phyloP scores from a whole-genome alignment of 2,329 filamentous ascomycete genomes.

The Aspergillus sp. region DNA sequence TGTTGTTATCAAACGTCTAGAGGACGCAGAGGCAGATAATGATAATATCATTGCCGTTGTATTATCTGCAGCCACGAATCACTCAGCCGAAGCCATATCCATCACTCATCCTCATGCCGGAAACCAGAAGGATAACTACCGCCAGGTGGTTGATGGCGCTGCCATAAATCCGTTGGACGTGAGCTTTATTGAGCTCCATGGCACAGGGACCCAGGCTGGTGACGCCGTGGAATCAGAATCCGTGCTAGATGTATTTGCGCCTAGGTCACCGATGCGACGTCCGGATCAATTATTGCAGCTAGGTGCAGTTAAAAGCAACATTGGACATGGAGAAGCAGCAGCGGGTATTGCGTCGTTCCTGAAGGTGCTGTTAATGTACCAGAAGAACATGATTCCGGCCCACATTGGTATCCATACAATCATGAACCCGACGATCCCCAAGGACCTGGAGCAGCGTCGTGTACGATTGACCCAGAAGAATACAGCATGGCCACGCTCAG shows the following conservation, averaged over 20 bases:
- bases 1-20: slow-evolving; percentile 53
- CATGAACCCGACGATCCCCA: slow-evolving; percentile 33
- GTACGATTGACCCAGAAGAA: slow-evolving; percentile 45
- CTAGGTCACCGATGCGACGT: slow-evolving; percentile 18
- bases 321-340: slow-evolving; percentile 32
- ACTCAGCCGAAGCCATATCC: slow-evolving; percentile 46
- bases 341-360: slow-evolving; percentile 46
- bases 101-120: slow-evolving; percentile 45
- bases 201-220: slow-evolving; percentile 44
- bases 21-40: slow-evolving; percentile 51
- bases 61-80: slow-evolving; percentile 43
- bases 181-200: slow-evolving; percentile 42
- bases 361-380: slow-evolving; percentile 65
- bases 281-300: slow-evolving; percentile 16
- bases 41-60: slow-evolving; percentile 46
- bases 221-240: slow-evolving; percentile 40
- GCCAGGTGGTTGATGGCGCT: slow-evolving; percentile 37
- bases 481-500: slow-evolving; percentile 21
- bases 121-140: slow-evolving; percentile 38
- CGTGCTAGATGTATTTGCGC: slow-evolving; percentile 36
- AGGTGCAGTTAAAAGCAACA: slow-evolving; percentile 29
- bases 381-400: slow-evolving; percentile 63
- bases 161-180: slow-evolving; percentile 38
- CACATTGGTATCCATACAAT: slow-evolving; percentile 66
- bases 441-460: slow-evolving; percentile 27